Percentiles rank a stretch among this genome's conserved stretches.
Conservation (phyloP, 495 filamentous ascomycete species). For the Annulohypoxylon maeteangense region DNA sequence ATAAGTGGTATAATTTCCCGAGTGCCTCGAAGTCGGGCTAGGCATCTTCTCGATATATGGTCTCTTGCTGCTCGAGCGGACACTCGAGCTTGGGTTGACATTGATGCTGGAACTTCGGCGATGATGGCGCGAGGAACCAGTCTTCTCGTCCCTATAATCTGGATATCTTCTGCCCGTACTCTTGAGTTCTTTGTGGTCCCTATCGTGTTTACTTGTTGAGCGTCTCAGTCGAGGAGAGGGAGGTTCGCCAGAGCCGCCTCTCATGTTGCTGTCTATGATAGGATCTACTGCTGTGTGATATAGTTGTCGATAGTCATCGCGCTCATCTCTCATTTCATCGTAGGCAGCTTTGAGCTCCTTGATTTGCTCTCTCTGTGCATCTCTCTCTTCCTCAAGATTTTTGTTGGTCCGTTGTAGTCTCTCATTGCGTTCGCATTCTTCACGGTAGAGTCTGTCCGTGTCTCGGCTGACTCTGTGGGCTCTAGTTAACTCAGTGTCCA, state of each 20-base stretch:
- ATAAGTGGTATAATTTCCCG: constrained; percentile 24
- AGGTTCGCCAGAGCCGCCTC: constrained; percentile 39
- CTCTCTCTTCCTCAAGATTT: constrained; percentile 32
- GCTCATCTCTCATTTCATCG: constrained; percentile 22
- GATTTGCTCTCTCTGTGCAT: constrained; percentile 17
- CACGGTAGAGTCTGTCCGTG: constrained; percentile 31
- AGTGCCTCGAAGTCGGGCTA: constrained; percentile 10
- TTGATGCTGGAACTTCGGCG: constrained; percentile 39
- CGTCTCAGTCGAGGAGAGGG: constrained; percentile 24
- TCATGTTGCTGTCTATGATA: constrained; percentile 25
- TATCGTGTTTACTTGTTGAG: constrained; percentile 30
- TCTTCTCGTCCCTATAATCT: constrained; percentile 24
- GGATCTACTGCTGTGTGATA: constrained; percentile 31
- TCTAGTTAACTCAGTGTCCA: constrained; percentile 39
- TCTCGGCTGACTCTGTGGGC: constrained; percentile 33
- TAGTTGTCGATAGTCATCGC: constrained; percentile 24
- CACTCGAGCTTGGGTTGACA: constrained; percentile 14
- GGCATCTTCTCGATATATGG: constrained; percentile 48
- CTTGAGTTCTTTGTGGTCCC: constrained; percentile 28
- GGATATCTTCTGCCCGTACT: constrained; percentile 30
- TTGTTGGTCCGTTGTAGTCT: constrained; percentile 30
- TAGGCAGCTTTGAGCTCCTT: constrained; percentile 15
- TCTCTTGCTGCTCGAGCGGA: constrained; percentile 33
- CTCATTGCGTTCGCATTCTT: constrained; percentile 34
- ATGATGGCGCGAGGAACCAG: constrained; percentile 23